phyloP scores from a whole-genome alignment of 345 rosid species.

The Excoecaria cochinchinensis region DNA sequence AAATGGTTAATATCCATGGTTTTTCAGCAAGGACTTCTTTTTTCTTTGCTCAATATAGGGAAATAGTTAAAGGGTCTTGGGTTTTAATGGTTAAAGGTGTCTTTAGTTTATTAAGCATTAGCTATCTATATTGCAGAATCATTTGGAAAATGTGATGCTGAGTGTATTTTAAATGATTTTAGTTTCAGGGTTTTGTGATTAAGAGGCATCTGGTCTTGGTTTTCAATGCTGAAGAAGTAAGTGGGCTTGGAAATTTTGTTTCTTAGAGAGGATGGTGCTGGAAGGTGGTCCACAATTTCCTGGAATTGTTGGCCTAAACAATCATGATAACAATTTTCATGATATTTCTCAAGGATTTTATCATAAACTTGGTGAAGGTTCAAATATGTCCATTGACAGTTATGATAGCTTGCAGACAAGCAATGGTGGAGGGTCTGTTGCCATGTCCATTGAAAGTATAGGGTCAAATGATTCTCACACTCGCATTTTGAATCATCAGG shows the following conservation, averaged over 20 bases:
- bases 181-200: not conserved
- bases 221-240: constrained; percentile 22
- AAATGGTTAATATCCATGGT: not conserved
- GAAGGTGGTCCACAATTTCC: constrained; percentile 38
- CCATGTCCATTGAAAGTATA: constrained; percentile 38
- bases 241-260: not conserved
- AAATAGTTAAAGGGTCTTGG: too few relatives aligned
- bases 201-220: not conserved
- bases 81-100: too few relatives aligned
- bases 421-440: constrained; percentile 48
- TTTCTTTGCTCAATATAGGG: not conserved
- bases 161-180: not conserved
- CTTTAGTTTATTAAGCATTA: not conserved
- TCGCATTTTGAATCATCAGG: constrained; percentile 46
- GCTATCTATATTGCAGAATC: not conserved
- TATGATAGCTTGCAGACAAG: constrained; percentile 42
- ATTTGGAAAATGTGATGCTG: not conserved
- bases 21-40: not conserved
- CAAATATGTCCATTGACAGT: constrained; percentile 47
- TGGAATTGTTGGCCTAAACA: constrained; percentile 36
- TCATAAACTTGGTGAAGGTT: constrained; percentile 29
- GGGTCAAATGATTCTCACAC: constrained; percentile 47
- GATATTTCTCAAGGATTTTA: constrained; percentile 43
- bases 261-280: constrained; percentile 25
- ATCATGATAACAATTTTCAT: constrained; percentile 28